Conservation (phyloP, 768 basidiomycete genomes). For the Trametes maxima region DNA sequence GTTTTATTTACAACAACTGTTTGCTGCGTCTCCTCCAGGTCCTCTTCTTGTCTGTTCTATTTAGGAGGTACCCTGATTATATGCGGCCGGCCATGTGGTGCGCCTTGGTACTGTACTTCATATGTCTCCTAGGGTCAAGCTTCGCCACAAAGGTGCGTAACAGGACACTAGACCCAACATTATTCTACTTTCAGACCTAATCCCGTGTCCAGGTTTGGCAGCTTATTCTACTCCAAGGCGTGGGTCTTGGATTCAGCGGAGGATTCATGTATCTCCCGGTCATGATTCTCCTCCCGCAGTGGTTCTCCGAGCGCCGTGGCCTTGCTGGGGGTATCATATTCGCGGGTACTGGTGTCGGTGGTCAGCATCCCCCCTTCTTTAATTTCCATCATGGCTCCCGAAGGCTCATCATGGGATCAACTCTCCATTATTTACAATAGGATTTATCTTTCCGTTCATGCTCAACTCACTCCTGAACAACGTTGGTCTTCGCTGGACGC, state of each 20-base stretch:
- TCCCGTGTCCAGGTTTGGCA: conserved; percentile 24
- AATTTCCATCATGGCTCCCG: not conserved
- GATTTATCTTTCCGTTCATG: conserved; percentile 28
- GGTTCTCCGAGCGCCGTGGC: conserved; percentile 29
- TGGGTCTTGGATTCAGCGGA: conserved; percentile 25
- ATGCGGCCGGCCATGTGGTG: conserved; percentile 24
- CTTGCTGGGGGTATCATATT: conserved; percentile 29
- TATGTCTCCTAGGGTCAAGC: conserved; percentile 24
- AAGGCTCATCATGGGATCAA: not conserved
- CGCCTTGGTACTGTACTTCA: conserved; percentile 19
- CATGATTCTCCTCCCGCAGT: conserved; percentile 26
- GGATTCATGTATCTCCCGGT: conserved; percentile 21
- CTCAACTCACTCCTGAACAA: conserved; percentile 24
- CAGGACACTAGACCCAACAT: not conserved
- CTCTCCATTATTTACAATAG: conserved; percentile 8
- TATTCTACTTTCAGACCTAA: not conserved
- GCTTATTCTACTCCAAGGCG: conserved; percentile 28
- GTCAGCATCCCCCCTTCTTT: conserved; percentile 7
- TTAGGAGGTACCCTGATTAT: conserved; percentile 26
- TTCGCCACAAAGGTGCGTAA: conserved; percentile 24
- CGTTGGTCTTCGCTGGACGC: conserved; percentile 26
- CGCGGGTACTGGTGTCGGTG: conserved; percentile 28
- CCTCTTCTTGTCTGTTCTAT: conserved; percentile 23
- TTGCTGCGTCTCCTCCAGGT: not conserved
- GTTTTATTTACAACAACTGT: not conserved